A percentile compares a stretch with the other conserved stretches of the same genome.
Evolutionary conservation across 441 rosid species (phyloP).

Genomic region (Macaranga tanarius): DNA sequence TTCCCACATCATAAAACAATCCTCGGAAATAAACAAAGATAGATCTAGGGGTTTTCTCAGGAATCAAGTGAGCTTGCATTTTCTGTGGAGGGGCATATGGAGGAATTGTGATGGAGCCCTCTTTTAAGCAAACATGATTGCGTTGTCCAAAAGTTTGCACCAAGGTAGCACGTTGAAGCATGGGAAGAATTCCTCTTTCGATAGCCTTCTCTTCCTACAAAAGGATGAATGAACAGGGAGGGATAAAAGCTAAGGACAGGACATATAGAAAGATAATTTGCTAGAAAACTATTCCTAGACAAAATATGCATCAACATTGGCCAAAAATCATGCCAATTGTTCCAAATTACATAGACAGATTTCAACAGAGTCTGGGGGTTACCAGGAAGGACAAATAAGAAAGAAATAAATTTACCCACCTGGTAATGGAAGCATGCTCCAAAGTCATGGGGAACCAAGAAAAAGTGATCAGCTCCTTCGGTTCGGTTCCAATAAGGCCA

Average conservation of each 20-base stretch:
- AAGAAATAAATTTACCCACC: conserved; percentile 33
- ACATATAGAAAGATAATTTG: background rate
- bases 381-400: background rate
- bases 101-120: conserved; percentile 85
- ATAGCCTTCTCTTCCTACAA: conserved; percentile 90
- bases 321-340: conserved; percentile 17
- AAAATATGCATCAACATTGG: background rate
- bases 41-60: conserved; percentile 74
- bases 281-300: conserved; percentile 5
- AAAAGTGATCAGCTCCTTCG: conserved; percentile 90
- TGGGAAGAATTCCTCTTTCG: conserved; percentile 77
- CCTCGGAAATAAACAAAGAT: conserved; percentile 95
- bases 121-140: conserved; percentile 84
- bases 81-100: conserved; percentile 97
- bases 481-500: conserved; percentile 88
- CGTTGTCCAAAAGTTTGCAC: conserved; percentile 95
- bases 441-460: conserved; percentile 92
- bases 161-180: conserved; percentile 78
- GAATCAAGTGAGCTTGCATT: conserved; percentile 82
- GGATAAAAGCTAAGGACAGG: background rate
- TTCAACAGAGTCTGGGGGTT: background rate
- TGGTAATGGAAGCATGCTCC: conserved; percentile 95
- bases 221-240: conserved; percentile 15
- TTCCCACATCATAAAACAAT: conserved; percentile 84
- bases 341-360: background rate